Evolutionary conservation across 202 grass and related monocot species (phyloP).

Genomic region (Panicum hallii): DNA sequence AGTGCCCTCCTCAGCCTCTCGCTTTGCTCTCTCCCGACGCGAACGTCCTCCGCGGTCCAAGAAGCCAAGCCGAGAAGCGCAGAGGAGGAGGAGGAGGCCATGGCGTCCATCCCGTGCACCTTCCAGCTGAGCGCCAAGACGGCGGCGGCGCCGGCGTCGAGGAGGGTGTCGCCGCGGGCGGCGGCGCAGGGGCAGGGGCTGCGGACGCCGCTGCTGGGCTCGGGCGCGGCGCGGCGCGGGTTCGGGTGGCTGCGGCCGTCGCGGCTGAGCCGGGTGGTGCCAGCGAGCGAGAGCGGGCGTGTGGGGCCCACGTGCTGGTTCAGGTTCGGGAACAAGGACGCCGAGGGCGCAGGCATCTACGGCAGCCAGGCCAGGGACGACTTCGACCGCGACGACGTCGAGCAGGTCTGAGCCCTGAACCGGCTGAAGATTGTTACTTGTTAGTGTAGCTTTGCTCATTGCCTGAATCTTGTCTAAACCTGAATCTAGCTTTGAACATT

Average conservation of each 20-base stretch:
- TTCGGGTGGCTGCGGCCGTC: slow-evolving; percentile 54
- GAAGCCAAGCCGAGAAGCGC: neutral
- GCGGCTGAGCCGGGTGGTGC: slow-evolving; percentile 49
- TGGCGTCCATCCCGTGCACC: slow-evolving; percentile 87
- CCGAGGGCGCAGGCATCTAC: slow-evolving; percentile 85
- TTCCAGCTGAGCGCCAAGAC: slow-evolving; percentile 45
- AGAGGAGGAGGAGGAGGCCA: slow-evolving; percentile 31
- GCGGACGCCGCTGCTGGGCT: slow-evolving; percentile 42
- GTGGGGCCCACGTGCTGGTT: slow-evolving; percentile 74
- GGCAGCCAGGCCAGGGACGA: slow-evolving; percentile 84
- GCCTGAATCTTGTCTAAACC: no score
- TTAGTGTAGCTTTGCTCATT: neutral
- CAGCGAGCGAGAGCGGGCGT: slow-evolving; percentile 54
- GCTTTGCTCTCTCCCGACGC: slow-evolving; percentile 34
- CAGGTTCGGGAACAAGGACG: slow-evolving; percentile 79
- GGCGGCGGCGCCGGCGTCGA: slow-evolving; percentile 6
- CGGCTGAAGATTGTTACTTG: neutral
- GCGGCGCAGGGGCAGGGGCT: slow-evolving; percentile 17
- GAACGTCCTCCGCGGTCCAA: neutral
- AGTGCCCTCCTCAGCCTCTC: slow-evolving; percentile 45
- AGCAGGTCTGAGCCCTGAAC: slow-evolving; percentile 57
- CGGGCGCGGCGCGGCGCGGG: slow-evolving; percentile 6
- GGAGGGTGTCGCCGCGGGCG: slow-evolving; percentile 38
- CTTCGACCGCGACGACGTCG: slow-evolving; percentile 96
- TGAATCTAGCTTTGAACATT: neutral